These are phyloP conservation scores for Magnusiomyces ingens DNA, from an alignment of 1,139 yeast genomes.

Conservation along the genomic window DNA sequence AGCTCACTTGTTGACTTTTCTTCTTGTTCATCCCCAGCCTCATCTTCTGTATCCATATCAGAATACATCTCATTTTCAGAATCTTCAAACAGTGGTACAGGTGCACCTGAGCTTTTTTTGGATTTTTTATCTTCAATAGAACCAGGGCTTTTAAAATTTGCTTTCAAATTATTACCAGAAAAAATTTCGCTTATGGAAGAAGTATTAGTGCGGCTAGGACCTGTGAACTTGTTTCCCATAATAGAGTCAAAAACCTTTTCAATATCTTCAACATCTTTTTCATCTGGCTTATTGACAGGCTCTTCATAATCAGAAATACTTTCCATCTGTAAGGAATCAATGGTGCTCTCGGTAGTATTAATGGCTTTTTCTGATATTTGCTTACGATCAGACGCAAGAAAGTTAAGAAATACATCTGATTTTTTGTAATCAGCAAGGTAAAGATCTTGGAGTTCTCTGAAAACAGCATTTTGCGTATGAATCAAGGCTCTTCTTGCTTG, in stretches of 20 bases:
- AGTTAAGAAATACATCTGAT: conserved; percentile 43
- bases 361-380: conserved; percentile 2
- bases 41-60: conserved; percentile 9
- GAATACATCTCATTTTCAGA: conserved; percentile 6
- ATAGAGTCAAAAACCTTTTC: conserved; percentile 6
- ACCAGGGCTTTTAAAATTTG: background rate
- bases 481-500: conserved; percentile 53
- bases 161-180: background rate
- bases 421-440: conserved; percentile 54
- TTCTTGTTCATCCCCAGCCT: background rate
- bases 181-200: background rate
- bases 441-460: conserved; percentile 41
- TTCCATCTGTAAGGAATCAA: conserved; percentile 28
- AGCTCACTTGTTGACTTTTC: conserved; percentile 12
- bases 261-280: conserved; percentile 15
- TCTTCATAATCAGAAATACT: conserved; percentile 18
- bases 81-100: conserved; percentile 4
- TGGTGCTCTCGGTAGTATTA: conserved; percentile 15
- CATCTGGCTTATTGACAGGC: conserved; percentile 10
- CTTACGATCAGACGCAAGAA: conserved; percentile 37
- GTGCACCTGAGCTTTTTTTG: background rate
- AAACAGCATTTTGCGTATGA: conserved; percentile 48
- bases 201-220: background rate
- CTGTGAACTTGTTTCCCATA: conserved; percentile 1
- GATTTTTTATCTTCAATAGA: background rate